These are phyloP conservation scores for Coccomyxa sp. DNA, from an alignment of 139 green algal species.

Conservation along the genomic window DNA sequence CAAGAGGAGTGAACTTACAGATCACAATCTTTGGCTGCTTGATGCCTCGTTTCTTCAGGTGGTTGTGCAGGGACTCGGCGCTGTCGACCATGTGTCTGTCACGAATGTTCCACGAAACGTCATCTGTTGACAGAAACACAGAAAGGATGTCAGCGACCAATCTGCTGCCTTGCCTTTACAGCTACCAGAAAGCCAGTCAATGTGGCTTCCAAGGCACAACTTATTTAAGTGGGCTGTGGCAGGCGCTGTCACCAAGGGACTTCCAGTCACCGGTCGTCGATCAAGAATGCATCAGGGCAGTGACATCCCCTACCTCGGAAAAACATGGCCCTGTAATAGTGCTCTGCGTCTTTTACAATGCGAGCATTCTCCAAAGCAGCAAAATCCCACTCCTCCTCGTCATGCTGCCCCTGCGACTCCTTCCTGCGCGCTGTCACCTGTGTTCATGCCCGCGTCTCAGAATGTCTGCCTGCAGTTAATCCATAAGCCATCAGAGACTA, in stretches of 20 bases:
- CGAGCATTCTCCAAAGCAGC: conserved; percentile 35
- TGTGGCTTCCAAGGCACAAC: too few relatives aligned
- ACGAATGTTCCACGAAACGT: conserved; percentile 60
- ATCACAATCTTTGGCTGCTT: conserved; percentile 8
- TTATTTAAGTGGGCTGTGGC: too few relatives aligned
- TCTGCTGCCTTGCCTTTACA: too few relatives aligned
- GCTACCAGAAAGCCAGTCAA: too few relatives aligned
- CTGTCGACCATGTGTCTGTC: conserved; percentile 56
- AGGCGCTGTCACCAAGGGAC: too few relatives aligned
- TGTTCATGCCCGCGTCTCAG: not conserved
- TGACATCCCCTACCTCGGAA: conserved; percentile 2
- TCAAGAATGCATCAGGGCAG: too few relatives aligned
- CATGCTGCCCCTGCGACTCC: not conserved
- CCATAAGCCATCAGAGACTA: too few relatives aligned
- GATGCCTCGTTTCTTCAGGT: conserved; percentile 6
- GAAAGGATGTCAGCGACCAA: too few relatives aligned
- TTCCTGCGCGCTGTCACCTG: not conserved
- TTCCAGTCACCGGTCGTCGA: too few relatives aligned
- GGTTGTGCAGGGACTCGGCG: not conserved
- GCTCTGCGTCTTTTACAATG: conserved; percentile 48
- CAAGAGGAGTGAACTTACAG: not conserved
- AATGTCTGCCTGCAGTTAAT: too few relatives aligned
- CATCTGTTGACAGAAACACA: conserved; percentile 9
- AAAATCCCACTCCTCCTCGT: conserved; percentile 10
- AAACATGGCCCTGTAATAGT: conserved; percentile 55